These are phyloP conservation scores for Pholiota conissans DNA, from an alignment of 768 basidiomycete genomes.

Conservation along the genomic window DNA sequence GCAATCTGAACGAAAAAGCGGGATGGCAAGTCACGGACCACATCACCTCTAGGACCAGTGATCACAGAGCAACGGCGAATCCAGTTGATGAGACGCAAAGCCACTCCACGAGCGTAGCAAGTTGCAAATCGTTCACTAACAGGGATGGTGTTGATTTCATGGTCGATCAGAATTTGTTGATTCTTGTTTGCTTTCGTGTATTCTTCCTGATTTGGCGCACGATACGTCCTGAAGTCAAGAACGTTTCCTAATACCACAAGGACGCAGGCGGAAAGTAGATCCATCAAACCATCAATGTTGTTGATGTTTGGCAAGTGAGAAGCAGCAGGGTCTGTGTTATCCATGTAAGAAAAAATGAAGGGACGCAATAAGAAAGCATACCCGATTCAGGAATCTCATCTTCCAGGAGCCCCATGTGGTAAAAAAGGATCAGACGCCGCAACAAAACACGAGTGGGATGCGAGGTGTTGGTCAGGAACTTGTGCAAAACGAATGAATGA, in stretches of 20 bases:
- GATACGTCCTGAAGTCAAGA: constrained; percentile 13
- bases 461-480: constrained; percentile 15
- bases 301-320: constrained; percentile 13
- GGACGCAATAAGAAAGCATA: background rate
- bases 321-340: background rate
- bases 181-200: background rate
- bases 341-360: background rate
- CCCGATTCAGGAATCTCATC: background rate
- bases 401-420: constrained; percentile 6
- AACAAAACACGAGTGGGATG: constrained; percentile 11
- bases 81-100: no score
- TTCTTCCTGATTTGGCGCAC: background rate
- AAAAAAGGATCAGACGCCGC: constrained; percentile 13
- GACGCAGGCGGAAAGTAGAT: constrained; percentile 11
- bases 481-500: constrained; percentile 10
- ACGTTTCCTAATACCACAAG: constrained; percentile 16
- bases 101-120: no score
- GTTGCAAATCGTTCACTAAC: constrained; percentile 5
- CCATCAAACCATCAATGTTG: constrained; percentile 6
- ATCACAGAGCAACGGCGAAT: no score
- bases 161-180: constrained; percentile 1
- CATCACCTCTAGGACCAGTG: background rate
- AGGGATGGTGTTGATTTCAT: constrained; percentile 7
- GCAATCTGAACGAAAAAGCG: constrained; percentile 8
- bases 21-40: constrained; percentile 2